These are phyloP conservation scores for Apostasia ramifera DNA, from an alignment of 106 monocot genomes.

Conservation along the genomic window DNA sequence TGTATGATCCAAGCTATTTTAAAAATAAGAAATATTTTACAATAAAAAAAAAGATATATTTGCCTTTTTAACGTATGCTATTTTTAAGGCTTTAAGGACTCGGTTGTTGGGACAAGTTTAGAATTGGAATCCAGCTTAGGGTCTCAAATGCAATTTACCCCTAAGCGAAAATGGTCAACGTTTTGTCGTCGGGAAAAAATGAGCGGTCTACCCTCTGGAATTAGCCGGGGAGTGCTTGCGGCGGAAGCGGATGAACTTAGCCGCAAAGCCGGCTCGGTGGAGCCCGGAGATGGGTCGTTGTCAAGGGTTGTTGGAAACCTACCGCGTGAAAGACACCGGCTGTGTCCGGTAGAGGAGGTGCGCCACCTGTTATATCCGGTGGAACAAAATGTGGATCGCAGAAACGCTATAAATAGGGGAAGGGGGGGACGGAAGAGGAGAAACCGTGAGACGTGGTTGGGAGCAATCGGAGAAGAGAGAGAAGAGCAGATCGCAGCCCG, in stretches of 20 bases:
- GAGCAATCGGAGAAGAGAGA: not conserved
- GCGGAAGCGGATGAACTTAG: not conserved
- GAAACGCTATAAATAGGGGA: constrained; percentile 3
- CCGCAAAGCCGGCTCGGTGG: not conserved
- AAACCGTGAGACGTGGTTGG: not conserved
- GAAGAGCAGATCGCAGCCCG: not conserved
- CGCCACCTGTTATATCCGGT: not conserved
- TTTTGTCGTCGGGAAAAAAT: too few relatives aligned
- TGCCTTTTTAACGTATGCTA: too few relatives aligned
- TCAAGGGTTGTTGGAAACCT: not conserved
- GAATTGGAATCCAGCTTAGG: too few relatives aligned
- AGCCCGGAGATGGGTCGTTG: not conserved
- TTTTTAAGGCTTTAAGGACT: too few relatives aligned
- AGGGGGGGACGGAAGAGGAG: too few relatives aligned
- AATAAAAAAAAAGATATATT: too few relatives aligned
- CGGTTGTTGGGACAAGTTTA: too few relatives aligned
- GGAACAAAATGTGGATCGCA: not conserved
- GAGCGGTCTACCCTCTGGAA: too few relatives aligned
- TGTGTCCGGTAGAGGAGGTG: not conserved
- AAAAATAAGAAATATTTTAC: too few relatives aligned
- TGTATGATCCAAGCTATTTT: too few relatives aligned
- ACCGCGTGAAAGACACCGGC: not conserved
- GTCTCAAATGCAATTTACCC: too few relatives aligned
- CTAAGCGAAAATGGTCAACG: too few relatives aligned
- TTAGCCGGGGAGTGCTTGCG: not conserved